Evolutionary conservation across 108 stramenopile genomes (phyloP).

Genomic region (Epithemia pelagica): DNA sequence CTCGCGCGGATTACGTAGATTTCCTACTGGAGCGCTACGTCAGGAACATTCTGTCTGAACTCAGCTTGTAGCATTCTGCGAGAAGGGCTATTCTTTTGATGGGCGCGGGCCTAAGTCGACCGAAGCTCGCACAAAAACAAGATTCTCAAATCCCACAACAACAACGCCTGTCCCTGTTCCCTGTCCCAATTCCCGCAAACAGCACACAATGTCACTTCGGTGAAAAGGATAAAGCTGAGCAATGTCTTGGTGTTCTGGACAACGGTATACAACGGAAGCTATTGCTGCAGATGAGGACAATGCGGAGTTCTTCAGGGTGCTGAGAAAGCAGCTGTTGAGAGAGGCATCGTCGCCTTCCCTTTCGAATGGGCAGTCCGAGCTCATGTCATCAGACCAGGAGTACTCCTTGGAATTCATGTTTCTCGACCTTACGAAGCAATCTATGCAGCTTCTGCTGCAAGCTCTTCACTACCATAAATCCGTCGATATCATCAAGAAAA

Average conservation of each 20-base stretch:
- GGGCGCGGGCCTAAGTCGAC: too few relatives aligned
- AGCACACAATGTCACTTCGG: too few relatives aligned
- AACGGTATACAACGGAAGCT: not conserved
- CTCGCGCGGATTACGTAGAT: too few relatives aligned
- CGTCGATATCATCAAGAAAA: not conserved
- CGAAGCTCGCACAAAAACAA: too few relatives aligned
- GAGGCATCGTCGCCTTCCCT: not conserved
- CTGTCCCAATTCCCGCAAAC: too few relatives aligned
- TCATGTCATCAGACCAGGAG: not conserved
- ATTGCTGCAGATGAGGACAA: not conserved
- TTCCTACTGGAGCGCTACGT: too few relatives aligned
- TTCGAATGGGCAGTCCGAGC: not conserved
- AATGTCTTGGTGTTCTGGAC: not conserved
- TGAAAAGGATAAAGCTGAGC: too few relatives aligned
- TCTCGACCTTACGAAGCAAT: not conserved
- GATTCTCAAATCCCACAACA: too few relatives aligned
- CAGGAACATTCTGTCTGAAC: too few relatives aligned
- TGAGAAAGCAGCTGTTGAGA: not conserved
- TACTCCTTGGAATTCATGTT: not conserved
- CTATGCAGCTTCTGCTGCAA: not conserved
- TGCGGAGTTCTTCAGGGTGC: not conserved
- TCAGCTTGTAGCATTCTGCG: too few relatives aligned
- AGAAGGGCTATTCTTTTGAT: too few relatives aligned
- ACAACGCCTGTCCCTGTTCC: too few relatives aligned
- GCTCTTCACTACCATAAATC: not conserved